phyloP scores from a whole-genome alignment of 1,284 basidiomycete genomes.

The Fomitopsis palustris region DNA sequence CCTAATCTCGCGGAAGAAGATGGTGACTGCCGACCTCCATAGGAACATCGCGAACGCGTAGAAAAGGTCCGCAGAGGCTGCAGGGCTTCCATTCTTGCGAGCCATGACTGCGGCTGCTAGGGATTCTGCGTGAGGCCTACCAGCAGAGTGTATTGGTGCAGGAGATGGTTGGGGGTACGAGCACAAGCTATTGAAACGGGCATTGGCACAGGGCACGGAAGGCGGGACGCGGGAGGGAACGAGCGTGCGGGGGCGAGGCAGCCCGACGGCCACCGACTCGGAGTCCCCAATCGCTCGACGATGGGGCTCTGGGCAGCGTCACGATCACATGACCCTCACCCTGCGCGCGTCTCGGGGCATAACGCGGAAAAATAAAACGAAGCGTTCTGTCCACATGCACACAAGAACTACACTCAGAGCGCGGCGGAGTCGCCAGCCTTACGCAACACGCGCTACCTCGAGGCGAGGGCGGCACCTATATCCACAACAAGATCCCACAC shows the following conservation, averaged over 20 bases:
- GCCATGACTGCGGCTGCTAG: neutral
- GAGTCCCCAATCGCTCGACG: neutral
- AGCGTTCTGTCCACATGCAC: neutral
- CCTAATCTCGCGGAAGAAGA: slow-evolving; percentile 97
- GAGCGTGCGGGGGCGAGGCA: neutral
- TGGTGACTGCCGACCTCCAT: slow-evolving; percentile 84
- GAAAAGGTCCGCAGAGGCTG: neutral
- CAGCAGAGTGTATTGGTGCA: neutral
- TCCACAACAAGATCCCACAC: slow-evolving; percentile 56
- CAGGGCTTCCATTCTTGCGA: neutral
- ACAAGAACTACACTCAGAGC: too few relatives aligned
- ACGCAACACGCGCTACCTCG: slow-evolving; percentile 27
- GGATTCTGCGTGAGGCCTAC: neutral
- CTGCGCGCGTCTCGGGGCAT: neutral
- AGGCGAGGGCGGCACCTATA: slow-evolving; percentile 54
- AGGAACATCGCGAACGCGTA: slow-evolving; percentile 65
- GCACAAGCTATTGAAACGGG: neutral
- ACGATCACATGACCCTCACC: neutral
- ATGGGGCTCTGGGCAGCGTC: neutral
- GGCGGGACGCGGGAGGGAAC: neutral
- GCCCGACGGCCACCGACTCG: too few relatives aligned
- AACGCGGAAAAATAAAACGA: neutral
- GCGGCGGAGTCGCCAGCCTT: too few relatives aligned
- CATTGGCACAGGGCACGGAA: neutral
- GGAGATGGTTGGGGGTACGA: neutral